Conservation (phyloP, 2,329 filamentous ascomycete genomes). For the Hypoxylon sp. region DNA sequence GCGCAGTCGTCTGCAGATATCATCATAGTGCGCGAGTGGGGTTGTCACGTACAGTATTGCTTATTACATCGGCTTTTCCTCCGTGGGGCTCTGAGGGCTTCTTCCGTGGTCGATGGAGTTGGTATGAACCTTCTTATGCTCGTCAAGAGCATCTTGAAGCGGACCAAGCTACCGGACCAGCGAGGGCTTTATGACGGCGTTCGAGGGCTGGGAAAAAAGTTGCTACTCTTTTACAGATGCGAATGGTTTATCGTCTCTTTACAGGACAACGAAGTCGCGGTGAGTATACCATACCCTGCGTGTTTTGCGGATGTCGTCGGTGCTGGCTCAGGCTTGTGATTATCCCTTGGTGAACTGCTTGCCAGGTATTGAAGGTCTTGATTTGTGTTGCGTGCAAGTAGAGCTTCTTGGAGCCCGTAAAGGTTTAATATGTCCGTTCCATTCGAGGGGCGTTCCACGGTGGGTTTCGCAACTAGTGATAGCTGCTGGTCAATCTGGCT, state of each 20-base stretch:
- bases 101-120: slow-evolving; percentile 40
- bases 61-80: slow-evolving; percentile 44
- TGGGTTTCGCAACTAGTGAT: too few species aligned
- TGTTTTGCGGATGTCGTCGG: slow-evolving; percentile 17
- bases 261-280: slow-evolving; percentile 26
- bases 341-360: too few species aligned
- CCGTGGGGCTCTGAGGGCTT: slow-evolving; percentile 48
- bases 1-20: slow-evolving; percentile 28
- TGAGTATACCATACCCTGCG: slow-evolving; percentile 40
- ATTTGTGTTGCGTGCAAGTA: too few species aligned
- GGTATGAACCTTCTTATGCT: slow-evolving; percentile 46
- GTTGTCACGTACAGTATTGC: slow-evolving; percentile 19
- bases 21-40: slow-evolving; percentile 21
- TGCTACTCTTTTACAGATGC: slow-evolving; percentile 13
- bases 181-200: slow-evolving; percentile 47
- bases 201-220: slow-evolving; percentile 45
- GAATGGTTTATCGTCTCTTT: slow-evolving; percentile 13
- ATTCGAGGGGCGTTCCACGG: too few species aligned
- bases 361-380: slow-evolving; percentile 13
- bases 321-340: slow-evolving; percentile 17
- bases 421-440: too few species aligned
- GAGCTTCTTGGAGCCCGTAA: too few species aligned
- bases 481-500: too few species aligned
- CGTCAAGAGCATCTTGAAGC: slow-evolving; percentile 40
- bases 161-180: slow-evolving; percentile 45